phyloP scores from a whole-genome alignment of 129 eudicot species.

The Escallonia rubra region DNA sequence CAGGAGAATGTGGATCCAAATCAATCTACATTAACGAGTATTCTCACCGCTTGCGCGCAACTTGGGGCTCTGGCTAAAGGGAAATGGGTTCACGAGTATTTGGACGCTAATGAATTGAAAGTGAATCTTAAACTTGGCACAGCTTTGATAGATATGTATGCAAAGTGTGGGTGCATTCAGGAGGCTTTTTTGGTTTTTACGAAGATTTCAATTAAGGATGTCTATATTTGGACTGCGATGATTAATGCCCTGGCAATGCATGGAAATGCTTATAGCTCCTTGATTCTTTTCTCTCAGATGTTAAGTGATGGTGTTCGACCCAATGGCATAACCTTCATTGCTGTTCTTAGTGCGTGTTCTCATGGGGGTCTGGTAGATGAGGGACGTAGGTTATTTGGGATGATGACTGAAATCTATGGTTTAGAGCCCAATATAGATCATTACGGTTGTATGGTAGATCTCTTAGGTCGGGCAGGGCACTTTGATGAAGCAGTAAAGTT shows the following conservation, averaged over 20 bases:
- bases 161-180: conserved; percentile 36
- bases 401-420: conserved; percentile 19
- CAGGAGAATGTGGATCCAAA: conserved; percentile 16
- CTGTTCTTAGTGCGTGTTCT: conserved; percentile 32
- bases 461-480: conserved; percentile 31
- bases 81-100: conserved; percentile 24
- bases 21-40: conserved; percentile 20
- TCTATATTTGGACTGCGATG: conserved; percentile 31
- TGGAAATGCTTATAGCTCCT: conserved; percentile 22
- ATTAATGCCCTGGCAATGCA: conserved; percentile 28
- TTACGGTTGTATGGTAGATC: conserved; percentile 35
- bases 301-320: conserved; percentile 18
- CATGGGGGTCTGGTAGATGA: conserved; percentile 27
- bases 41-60: conserved; percentile 26
- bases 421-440: conserved; percentile 25
- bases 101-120: background rate
- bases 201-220: conserved; percentile 13
- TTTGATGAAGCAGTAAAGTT: conserved; percentile 24
- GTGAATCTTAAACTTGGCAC: conserved; percentile 21
- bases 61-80: conserved; percentile 29
- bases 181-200: conserved; percentile 23
- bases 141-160: conserved; percentile 30
- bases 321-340: conserved; percentile 22
- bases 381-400: conserved; percentile 17
- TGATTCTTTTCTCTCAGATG: conserved; percentile 25